Conservation (phyloP, 2,329 filamentous ascomycete species). For the Calonectria crousiana region DNA sequence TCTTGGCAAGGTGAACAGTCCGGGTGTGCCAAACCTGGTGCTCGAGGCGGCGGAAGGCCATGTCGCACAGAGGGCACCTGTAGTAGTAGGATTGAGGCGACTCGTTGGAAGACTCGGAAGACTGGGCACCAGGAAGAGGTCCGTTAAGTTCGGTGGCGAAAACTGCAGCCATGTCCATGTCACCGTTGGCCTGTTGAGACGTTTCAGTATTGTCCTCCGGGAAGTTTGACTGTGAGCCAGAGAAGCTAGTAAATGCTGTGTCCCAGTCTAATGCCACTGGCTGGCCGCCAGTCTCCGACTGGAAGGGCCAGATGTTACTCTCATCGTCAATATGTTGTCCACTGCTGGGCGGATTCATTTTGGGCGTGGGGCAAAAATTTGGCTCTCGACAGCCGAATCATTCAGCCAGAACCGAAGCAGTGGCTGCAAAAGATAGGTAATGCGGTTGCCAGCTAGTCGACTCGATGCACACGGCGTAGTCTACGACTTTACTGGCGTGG, state of each 20-base stretch:
- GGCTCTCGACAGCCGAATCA: neutral
- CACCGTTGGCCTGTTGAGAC: conserved; percentile 49
- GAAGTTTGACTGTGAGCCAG: neutral
- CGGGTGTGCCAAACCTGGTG: conserved; percentile 93
- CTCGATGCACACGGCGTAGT: neutral
- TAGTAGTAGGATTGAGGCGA: neutral
- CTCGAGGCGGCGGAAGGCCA: conserved; percentile 97
- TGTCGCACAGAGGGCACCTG: conserved; percentile 79
- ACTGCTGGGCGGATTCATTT: neutral
- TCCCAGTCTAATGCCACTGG: neutral
- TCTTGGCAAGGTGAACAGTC: conserved; percentile 93
- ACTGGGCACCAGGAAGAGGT: conserved; percentile 71
- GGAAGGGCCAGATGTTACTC: neutral
- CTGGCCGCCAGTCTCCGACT: neutral
- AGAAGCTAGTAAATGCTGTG: no score
- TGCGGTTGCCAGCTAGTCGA: neutral
- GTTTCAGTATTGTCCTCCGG: conserved; percentile 30
- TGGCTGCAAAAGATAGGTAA: neutral
- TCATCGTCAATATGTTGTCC: neutral
- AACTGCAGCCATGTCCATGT: conserved; percentile 65
- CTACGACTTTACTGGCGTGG: neutral
- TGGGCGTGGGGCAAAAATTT: neutral
- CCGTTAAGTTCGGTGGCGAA: conserved; percentile 72
- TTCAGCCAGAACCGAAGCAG: neutral
- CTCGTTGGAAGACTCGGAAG: conserved; percentile 69